phyloP scores from a whole-genome alignment of 1,284 basidiomycete species.

The Pseudozyma sp. region DNA sequence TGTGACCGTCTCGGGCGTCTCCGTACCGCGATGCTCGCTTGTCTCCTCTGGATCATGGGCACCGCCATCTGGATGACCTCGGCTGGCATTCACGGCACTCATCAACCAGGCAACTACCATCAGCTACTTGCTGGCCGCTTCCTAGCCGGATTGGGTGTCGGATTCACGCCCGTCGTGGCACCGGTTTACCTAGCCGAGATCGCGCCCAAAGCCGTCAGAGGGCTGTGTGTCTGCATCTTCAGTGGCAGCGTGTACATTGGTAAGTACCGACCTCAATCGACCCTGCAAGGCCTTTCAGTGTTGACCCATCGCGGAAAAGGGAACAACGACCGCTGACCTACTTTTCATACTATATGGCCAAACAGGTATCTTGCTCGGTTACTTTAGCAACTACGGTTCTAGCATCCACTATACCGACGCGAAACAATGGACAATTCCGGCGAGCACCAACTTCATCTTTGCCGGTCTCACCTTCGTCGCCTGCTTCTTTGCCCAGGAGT shows the following conservation, averaged over 20 bases:
- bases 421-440: constrained; percentile 48
- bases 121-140: constrained; percentile 56
- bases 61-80: constrained; percentile 57
- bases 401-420: constrained; percentile 19
- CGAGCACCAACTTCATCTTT: constrained; percentile 54
- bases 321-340: not conserved
- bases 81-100: constrained; percentile 29
- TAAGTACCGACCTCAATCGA: not conserved
- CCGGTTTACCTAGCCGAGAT: constrained; percentile 53
- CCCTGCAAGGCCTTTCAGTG: not conserved
- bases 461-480: constrained; percentile 48
- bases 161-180: constrained; percentile 49
- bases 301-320: too few relatives aligned
- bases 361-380: constrained; percentile 34
- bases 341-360: not conserved
- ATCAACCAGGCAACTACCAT: constrained; percentile 36
- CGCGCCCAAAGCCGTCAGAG: constrained; percentile 49
- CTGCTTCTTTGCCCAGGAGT: constrained; percentile 49
- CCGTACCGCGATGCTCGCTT: constrained; percentile 49
- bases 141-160: constrained; percentile 55
- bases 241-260: constrained; percentile 48
- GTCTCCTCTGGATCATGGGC: constrained; percentile 54
- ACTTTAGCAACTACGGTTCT: constrained; percentile 38
- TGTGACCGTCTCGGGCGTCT: constrained; percentile 50
- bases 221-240: constrained; percentile 49